Base-by-base conservation (phyloP, 805 yeast genomes). In the Pichia deserticola region DNA sequence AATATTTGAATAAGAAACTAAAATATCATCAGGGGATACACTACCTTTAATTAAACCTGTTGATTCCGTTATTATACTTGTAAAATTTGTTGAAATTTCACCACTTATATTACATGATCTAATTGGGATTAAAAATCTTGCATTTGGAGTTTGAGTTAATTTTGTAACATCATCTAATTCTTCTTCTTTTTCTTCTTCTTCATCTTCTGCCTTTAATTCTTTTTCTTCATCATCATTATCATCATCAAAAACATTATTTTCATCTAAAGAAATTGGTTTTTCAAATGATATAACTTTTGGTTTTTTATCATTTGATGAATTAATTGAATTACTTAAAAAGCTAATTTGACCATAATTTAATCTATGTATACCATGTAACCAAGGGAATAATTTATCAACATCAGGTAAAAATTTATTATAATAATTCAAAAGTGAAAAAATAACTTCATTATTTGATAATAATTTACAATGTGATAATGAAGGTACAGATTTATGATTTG, bases 301-400 rank as follows among this genome's bases (percentile, higher is more conserved):
- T 36, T 48, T 44, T 7, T 40, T 28, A 34, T 34, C 28, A 36
- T 41, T 44, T 7, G 8, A n/a, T 37, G 46, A 11, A 41, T 50
- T 39, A 42, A 40, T 37, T 38, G 46, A 52, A 59, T 57, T 63
- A 13, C 65, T 54, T 40, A 66, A 57, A 65, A 79, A 69, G 63
- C 74, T 68, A 41, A 75, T 66, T 58, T 80, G 85, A 28, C 82
- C 77, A 40, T 73, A 68, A 58, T 81, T 79, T 36, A 73, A 71
- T 12, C 71, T 72, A 53, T 83, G 80, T 41, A 86, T 70, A 0
- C 95, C 93, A 63, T 90, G 96, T 29, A 88, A 71, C 97, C 97
- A 89, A 0, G 97, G 97, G 58, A 89, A 90, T 75, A 90, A 78
- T 10, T 60, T 60, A 28, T 73, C 76, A 20, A 90, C 83, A 4